Base-by-base conservation (phyloP, 2,329 filamentous ascomycete genomes). In the Acarospora socialis region DNA sequence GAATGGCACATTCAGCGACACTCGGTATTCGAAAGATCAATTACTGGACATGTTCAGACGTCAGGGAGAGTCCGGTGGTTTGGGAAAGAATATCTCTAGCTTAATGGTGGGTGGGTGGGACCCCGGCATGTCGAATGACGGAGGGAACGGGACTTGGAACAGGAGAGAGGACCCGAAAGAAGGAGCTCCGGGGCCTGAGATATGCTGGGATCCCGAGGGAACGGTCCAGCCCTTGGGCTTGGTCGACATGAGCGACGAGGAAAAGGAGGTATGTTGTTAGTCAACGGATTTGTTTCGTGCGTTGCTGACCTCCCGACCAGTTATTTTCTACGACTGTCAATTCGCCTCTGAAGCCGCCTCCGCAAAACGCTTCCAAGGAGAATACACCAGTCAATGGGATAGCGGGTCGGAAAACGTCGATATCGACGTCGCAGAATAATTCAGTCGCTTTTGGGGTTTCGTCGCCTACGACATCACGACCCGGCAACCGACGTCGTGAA, bases 271-370 rank as follows among this genome's bases (percentile, higher is more conserved):
- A 48, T 40, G 55, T 38, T 54, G 24, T n/a, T n/a, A n/a, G n/a
- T 35, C 35, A 17, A 28, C 23, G 14, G 32, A 30, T 34, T 26
- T 22, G 19, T 30, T 39, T 8, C 44, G 46, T 27, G 21, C 12
- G 29, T 38, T 35, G 38, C 43, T 51, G 40, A 52, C 38, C 37
- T 42, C n/a, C n/a, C 34, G 44, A 48, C 30, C 53, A 93, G 79
- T 63, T 80, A 41, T 94, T 94, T 56, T 59, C 73, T 30, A 72
- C 70, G 30, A 90, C 92, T 42, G 84, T 98, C 51, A 98, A 95
- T 55, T 94, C 90, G 21, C 80, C 84, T 20, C 64, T 94, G 44
- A 95, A 95, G 57, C 79, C 81, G 6, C 81, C 81, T 13, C 71
- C 74, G 19, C 78, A 81, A 48, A 70, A 63, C 39, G 54, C 61